Evolutionary conservation across 345 rosid genomes (phyloP).

Genomic region (Camelina neglecta): DNA sequence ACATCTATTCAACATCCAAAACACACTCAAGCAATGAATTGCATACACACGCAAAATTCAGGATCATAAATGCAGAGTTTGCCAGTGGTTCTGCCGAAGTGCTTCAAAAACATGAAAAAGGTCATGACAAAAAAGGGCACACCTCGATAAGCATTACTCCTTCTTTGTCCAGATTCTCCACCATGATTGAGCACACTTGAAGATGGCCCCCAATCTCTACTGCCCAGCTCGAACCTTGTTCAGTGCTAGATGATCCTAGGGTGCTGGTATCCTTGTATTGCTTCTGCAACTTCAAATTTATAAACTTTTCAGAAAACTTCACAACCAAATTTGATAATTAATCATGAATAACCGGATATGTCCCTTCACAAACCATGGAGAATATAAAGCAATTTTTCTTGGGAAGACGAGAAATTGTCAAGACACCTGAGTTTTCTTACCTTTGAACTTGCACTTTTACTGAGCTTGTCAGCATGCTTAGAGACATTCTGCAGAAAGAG

Average conservation of each 20-base stretch:
- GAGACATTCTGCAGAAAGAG: slow-evolving; percentile 79
- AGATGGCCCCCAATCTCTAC: slow-evolving; percentile 93
- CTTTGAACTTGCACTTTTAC: slow-evolving; percentile 69
- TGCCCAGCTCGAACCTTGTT: slow-evolving; percentile 62
- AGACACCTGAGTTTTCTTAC: slow-evolving; percentile 41
- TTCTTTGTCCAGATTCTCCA: slow-evolving; percentile 78
- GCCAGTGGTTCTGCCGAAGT: neutral
- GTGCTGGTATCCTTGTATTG: slow-evolving; percentile 56
- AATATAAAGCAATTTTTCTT: neutral
- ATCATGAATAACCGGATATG: neutral
- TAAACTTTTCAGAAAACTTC: slow-evolving; percentile 15
- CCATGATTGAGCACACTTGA: slow-evolving; percentile 85
- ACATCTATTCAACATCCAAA: slow-evolving; percentile 63
- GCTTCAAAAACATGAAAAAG: neutral
- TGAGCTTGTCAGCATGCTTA: slow-evolving; percentile 87
- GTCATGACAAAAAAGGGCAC: neutral
- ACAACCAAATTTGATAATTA: neutral
- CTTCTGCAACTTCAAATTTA: slow-evolving; percentile 53
- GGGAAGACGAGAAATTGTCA: neutral
- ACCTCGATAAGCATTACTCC: slow-evolving; percentile 97
- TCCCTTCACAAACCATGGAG: neutral
- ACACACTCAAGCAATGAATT: slow-evolving; percentile 17
- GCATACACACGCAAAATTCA: slow-evolving; percentile 12
- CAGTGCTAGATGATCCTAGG: slow-evolving; percentile 12
- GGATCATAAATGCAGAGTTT: neutral